These are phyloP conservation scores for Gynostemma pentaphyllum DNA, from an alignment of 306 rosid species.

Conservation along the genomic window DNA sequence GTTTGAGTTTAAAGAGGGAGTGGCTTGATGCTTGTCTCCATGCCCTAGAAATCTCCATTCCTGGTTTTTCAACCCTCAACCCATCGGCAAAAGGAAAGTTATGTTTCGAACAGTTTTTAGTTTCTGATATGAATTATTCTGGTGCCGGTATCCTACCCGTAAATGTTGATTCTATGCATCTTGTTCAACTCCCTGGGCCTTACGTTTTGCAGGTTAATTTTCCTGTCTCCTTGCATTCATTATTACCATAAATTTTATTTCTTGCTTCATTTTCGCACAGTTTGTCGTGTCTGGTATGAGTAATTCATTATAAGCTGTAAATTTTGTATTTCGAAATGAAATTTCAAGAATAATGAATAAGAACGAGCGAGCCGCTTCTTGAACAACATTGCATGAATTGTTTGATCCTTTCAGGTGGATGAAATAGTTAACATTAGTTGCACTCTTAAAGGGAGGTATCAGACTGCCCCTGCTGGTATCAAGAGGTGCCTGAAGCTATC, in stretches of 20 bases:
- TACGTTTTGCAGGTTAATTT: constrained; percentile 60
- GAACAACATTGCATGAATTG: background rate
- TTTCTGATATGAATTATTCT: constrained; percentile 51
- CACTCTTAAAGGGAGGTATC: constrained; percentile 58
- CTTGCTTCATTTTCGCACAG: background rate
- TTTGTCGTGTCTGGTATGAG: background rate
- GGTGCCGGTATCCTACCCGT: constrained; percentile 64
- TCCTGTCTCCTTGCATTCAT: background rate
- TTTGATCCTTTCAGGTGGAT: constrained; percentile 45
- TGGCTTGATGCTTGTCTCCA: constrained; percentile 45
- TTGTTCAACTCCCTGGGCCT: constrained; percentile 62
- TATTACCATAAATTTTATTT: background rate
- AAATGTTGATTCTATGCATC: constrained; percentile 59
- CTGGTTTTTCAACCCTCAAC: constrained; percentile 34
- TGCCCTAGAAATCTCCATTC: constrained; percentile 29
- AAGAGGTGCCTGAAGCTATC: constrained; percentile 85
- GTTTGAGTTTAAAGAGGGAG: constrained; percentile 42
- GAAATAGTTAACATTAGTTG: constrained; percentile 61
- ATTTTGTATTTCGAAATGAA: background rate
- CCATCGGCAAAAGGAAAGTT: constrained; percentile 44
- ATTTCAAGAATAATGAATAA: background rate
- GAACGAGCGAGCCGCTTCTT: background rate
- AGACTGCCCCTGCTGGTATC: constrained; percentile 43
- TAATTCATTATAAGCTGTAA: background rate
- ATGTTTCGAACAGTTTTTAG: constrained; percentile 62